Evolutionary conservation across 352 stramenopile species (phyloP), one percentile per base, ranked within the genome.

Genomic region (Globisporangium barbulae): DNA sequence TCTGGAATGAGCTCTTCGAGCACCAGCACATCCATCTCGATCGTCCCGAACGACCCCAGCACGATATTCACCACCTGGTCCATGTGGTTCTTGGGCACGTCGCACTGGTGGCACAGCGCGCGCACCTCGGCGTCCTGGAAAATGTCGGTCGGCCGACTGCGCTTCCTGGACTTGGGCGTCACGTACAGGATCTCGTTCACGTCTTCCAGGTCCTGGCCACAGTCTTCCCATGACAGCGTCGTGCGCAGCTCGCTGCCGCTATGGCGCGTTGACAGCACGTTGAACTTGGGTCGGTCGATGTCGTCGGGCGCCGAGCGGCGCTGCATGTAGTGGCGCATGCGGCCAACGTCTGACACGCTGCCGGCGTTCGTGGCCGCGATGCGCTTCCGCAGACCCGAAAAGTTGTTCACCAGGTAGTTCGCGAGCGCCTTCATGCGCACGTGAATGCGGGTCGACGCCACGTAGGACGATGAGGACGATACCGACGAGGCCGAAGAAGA

Each of bases 11-110:
- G 81, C n/a, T 86, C 71, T 41, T 88, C 77, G 30, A 94, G 65
- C n/a, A 73, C 67, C 21, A 90, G 83, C 48, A 94, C 70, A 65
- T 94, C 83, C 35, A 94, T 68, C 39, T 84, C 64, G 21, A 73
- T 80, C 6, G 85, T 90, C 21, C 83, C 83, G 69, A 94, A 92
- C 22, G 73, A 71, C 12, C 58, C 61, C 48, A 75, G 66, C 15
- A 90, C 69, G 19, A 85, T 80, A 44, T 73, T 59, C 21, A 90
- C 68, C 25, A 89, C 83, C 25, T 75, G 64, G 21, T 78, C 74
- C 33, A 83, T 53, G 61, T 78, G 78, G 42, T 71, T 62, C 13
- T 61, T 61, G 0, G 68, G 79, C 30, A 89, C 78, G 12, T 78
- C 76, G 33, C 70, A 89, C 37, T 71, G 68, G 52, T 68, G 54